These are phyloP conservation scores for Phytophthora foliorum DNA, from an alignment of 352 stramenopile genomes.

Conservation along the genomic window DNA sequence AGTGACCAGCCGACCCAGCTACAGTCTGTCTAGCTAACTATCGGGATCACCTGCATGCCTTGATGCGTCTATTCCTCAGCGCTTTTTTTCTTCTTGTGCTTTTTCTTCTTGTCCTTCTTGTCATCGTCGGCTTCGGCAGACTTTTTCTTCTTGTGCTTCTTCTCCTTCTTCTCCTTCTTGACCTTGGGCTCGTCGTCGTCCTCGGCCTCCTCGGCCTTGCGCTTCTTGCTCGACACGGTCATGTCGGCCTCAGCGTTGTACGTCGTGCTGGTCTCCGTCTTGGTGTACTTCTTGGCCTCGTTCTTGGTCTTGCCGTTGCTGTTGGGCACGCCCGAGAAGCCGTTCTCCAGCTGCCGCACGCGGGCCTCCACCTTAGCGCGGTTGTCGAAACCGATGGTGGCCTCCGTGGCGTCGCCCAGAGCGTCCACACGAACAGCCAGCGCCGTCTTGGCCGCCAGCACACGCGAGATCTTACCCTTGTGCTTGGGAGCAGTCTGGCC, in stretches of 20 bases:
- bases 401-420: slow-evolving; percentile 96
- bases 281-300: slow-evolving; percentile 93
- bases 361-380: slow-evolving; percentile 98
- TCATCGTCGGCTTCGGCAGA: slow-evolving; percentile 55
- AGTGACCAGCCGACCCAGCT: slow-evolving; percentile 29
- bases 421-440: slow-evolving; percentile 99
- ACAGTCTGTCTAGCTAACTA: slow-evolving; percentile 35
- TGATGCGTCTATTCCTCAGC: slow-evolving; percentile 58
- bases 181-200: slow-evolving; percentile 78
- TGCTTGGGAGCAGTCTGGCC: slow-evolving; percentile 99
- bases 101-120: slow-evolving; percentile 45
- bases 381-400: slow-evolving; percentile 97
- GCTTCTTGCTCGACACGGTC: slow-evolving; percentile 94
- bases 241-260: slow-evolving; percentile 98
- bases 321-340: slow-evolving; percentile 83
- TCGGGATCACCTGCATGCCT: slow-evolving; percentile 23
- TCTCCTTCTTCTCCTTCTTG: slow-evolving; percentile 82
- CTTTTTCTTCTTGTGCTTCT: slow-evolving; percentile 89
- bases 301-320: slow-evolving; percentile 93
- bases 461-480: slow-evolving; percentile 99
- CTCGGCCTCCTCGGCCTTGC: slow-evolving; percentile 71
- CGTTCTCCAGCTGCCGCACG: slow-evolving; percentile 98
- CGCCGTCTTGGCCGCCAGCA: slow-evolving; percentile 98
- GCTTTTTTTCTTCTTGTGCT: slow-evolving; percentile 57
- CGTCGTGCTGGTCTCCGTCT: slow-evolving; percentile 72